A percentile compares a stretch with the other conserved stretches of the same genome.
phyloP scores from a whole-genome alignment of 352 stramenopile species.

The Peronospora farinosa region DNA sequence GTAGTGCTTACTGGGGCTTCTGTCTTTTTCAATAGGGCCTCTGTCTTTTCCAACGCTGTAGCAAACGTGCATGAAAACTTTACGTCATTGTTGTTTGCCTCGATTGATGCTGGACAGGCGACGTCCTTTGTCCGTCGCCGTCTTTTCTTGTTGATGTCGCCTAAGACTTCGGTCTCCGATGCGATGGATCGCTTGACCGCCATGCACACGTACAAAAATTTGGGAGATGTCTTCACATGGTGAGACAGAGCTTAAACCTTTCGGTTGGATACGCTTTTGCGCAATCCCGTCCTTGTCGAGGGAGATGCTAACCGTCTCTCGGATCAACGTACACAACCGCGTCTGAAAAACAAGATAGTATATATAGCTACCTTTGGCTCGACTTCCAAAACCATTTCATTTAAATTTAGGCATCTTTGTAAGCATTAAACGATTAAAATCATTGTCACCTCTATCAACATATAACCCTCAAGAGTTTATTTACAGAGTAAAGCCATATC shows the following conservation, averaged over 20 bases:
- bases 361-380: neutral
- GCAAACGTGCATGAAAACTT: neutral
- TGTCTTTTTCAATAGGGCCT: slow-evolving; percentile 8
- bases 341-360: no score
- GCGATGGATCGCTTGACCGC: slow-evolving; percentile 10
- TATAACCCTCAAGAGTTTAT: slow-evolving; percentile 15
- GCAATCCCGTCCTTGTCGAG: slow-evolving; percentile 92
- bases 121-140: neutral
- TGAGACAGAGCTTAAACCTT: slow-evolving; percentile 83
- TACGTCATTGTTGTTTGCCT: neutral
- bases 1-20: neutral
- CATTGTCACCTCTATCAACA: slow-evolving; percentile 24
- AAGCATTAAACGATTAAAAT: no score
- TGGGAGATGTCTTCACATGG: slow-evolving; percentile 49
- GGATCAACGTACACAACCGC: slow-evolving; percentile 90
- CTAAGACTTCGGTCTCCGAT: slow-evolving; percentile 2
- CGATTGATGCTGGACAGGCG: slow-evolving; percentile 6
- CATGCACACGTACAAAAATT: slow-evolving; percentile 43
- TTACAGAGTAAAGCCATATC: no score
- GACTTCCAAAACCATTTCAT: slow-evolving; percentile 31
- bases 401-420: neutral
- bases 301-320: slow-evolving; percentile 93
- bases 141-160: slow-evolving; percentile 13
- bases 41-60: slow-evolving; percentile 9
- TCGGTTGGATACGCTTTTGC: slow-evolving; percentile 65